Base-by-base conservation (phyloP, 176 grass and related monocot species). In the Aechmea fasciata region DNA sequence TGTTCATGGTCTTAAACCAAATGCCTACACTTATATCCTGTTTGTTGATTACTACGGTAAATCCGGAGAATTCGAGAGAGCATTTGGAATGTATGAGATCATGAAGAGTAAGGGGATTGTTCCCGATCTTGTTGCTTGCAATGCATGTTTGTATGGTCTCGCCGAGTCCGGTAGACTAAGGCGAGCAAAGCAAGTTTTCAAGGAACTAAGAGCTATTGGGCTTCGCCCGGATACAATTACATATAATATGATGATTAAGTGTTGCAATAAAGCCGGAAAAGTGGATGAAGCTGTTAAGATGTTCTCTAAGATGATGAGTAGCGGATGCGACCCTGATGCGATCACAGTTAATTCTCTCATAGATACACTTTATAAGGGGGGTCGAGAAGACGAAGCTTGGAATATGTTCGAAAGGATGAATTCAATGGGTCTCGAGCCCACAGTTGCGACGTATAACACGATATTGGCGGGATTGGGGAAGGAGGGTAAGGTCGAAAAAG, bases 241-340 rank as follows among this genome's bases (percentile, higher is more conserved):
- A 11, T 97, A 97, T 70, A 93, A 85, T n/a, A 87, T 92, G 86
- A 90, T 97, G 89, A 92, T 97, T 69, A 97, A 97, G 63, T 97
- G 94, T 67, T 97, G 83, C 74, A 85, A 84, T 69, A 97, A 85
- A 71, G 82, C 82, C 61, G 85, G 82, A 26, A 87, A 92, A 80
- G 47, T 68, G 53, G 84, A 90, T 68, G 81, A 90, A 73, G 94
- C 86, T 65, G 51, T 93, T 52, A 85, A 83, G 24, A 67, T 93
- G 48, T 97, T 97, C 80, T 67, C 72, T 74, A 88, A 97, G 55
- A 92, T 97, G 94, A 72, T 89, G n/a, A 76, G 83, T 69, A 90
- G 14, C 54, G 82, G 77, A 23, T 87, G 86, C 73, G 65, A 72
- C 66, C 94, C 84, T 51, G 79, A 93, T 80, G 85, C 87, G 28